Conservation (phyloP, 2,329 filamentous ascomycete species). For the Trichoderma asperellum region DNA sequence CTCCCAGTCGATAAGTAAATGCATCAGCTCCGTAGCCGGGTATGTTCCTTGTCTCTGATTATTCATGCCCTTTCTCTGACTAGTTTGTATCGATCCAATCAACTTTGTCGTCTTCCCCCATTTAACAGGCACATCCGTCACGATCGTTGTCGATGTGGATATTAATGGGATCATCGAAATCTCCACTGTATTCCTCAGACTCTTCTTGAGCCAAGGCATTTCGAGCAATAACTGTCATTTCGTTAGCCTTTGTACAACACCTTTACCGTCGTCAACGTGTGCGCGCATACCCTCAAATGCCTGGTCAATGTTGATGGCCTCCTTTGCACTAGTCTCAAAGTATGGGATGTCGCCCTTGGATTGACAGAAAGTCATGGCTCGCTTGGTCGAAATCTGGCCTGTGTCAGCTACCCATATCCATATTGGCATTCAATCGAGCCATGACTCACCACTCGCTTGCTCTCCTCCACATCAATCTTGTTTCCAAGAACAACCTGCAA, state of each 20-base stretch:
- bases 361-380: slow-evolving; percentile 96
- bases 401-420: slow-evolving; percentile 28
- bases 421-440: neutral
- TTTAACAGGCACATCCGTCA: slow-evolving; percentile 89
- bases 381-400: slow-evolving; percentile 85
- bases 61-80: slow-evolving; percentile 13
- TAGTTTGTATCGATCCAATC: slow-evolving; percentile 11
- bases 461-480: slow-evolving; percentile 98
- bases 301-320: slow-evolving; percentile 95
- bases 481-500: slow-evolving; percentile 88
- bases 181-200: slow-evolving; percentile 94
- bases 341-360: slow-evolving; percentile 97
- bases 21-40: slow-evolving; percentile 24
- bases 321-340: slow-evolving; percentile 98
- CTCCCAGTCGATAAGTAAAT: slow-evolving; percentile 26
- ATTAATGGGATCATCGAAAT: slow-evolving; percentile 97
- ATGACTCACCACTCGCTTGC: slow-evolving; percentile 78
- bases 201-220: slow-evolving; percentile 97
- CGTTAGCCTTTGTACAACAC: neutral
- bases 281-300: slow-evolving; percentile 63
- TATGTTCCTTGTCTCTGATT: slow-evolving; percentile 29
- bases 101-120: neutral
- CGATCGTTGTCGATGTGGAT: slow-evolving; percentile 95
- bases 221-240: slow-evolving; percentile 78
- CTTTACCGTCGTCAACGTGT: neutral